Base-by-base conservation (phyloP, 129 eudicot genomes). In the Flaveria brownii region DNA sequence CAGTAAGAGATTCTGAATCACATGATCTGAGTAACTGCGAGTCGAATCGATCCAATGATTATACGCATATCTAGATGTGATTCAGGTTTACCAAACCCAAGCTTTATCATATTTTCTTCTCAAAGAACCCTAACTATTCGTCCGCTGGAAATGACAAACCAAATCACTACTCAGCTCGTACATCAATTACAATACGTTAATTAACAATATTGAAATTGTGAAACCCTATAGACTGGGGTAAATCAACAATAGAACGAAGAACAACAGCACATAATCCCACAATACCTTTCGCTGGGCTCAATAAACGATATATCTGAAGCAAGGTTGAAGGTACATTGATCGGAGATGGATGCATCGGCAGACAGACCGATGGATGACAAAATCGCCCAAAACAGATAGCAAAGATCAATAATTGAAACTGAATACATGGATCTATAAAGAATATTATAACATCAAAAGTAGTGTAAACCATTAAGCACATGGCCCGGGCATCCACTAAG, bases 241-340 rank as follows among this genome's bases (percentile, higher is more conserved):
- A 76, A 43, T 2, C 22, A 43, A 11, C 30, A 43, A 45, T 10
- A 3, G 50, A 26, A 15, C 6, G 23, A 46, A 49, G 47, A 17
- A 33, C 20, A 60, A 75, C 4, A 73, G 28, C 17, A 54, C 25
- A 13, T 66, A 14, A 23, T 12, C 20, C 73, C 15, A 71, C 5
- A 5, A 14, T 64, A 93, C 97, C 91, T 79, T 79, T 95, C 91
- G 79, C 96, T 89, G 14, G 93, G 84, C 42, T 87, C 65, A 43
- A 94, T 73, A 85, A 91, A 89, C 2, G 91, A 85, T 63, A 94
- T 55, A 74, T 94, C 99, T 41, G 99, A 82, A 51, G 97, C 99
- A 64, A 94, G 96, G 71, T 86, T 94, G 86, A 94, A 94, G 59
- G 96, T 84, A 17, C 84, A 82, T 71, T 71, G 80, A 14, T 78